Conservation (phyloP, 2,329 filamentous ascomycete species). For the Trichoderma arundinaceum region DNA sequence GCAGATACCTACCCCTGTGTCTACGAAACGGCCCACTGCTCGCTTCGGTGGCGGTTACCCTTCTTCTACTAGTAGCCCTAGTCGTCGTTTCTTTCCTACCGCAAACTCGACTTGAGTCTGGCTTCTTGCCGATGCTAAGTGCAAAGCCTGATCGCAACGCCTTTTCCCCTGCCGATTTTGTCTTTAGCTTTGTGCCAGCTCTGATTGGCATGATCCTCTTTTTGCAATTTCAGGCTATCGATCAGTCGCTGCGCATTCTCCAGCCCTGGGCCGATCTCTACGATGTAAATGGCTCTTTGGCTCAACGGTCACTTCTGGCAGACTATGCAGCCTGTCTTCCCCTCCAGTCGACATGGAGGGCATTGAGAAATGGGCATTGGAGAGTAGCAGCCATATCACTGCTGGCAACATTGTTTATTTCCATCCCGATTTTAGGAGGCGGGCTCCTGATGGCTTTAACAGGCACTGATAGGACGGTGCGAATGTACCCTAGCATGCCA, state of each 20-base stretch:
- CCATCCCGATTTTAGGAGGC: conserved; percentile 70
- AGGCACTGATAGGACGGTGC: conserved; percentile 54
- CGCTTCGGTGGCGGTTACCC: conserved; percentile 64
- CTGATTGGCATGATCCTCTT: conserved; percentile 70
- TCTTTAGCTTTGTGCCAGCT: conserved; percentile 79
- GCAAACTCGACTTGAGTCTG: conserved; percentile 65
- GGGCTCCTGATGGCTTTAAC: conserved; percentile 78
- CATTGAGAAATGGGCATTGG: conserved; percentile 66
- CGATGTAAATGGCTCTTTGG: conserved; percentile 62
- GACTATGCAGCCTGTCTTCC: conserved; percentile 74
- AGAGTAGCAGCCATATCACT: conserved; percentile 67
- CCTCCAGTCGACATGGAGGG: conserved; percentile 62
- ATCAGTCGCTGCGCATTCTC: conserved; percentile 68
- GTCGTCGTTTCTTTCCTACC: conserved; percentile 80
- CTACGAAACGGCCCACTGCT: conserved; percentile 70
- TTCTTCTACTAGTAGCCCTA: conserved; percentile 70
- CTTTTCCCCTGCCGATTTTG: conserved; percentile 86
- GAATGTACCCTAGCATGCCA: conserved; percentile 74
- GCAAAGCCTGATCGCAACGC: conserved; percentile 65
- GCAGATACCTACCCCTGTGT: conserved; percentile 78
- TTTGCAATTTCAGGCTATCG: conserved; percentile 69
- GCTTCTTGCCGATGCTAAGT: conserved; percentile 73
- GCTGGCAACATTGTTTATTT: conserved; percentile 62
- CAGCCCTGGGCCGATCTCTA: conserved; percentile 71
- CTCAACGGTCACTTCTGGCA: conserved; percentile 68